Evolutionary conservation across 306 rosid genomes (phyloP), one percentile per base, ranked within the genome.

Genomic region (Rosa rugosa): DNA sequence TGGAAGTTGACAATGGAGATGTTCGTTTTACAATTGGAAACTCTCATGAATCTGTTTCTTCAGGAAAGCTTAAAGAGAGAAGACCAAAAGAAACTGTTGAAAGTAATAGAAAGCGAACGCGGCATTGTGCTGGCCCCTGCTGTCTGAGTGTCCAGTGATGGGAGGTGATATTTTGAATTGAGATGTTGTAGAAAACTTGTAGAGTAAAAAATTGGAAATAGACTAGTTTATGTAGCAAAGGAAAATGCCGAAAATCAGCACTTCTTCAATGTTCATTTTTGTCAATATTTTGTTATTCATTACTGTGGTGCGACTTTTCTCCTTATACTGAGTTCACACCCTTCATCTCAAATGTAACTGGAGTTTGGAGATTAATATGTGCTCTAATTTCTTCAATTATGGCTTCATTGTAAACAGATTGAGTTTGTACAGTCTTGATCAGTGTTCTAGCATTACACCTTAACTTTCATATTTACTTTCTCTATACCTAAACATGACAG

Each of bases 41-140:
- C 67, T 85, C 91, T 63, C 88, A 86, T 71, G 98, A 91, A 72
- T 82, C 89, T 44, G 78, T 87, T 53, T 50, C 84, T 72, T 25
- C 88, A 77, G 94, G 90, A 56, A 91, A 91, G 84, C 89, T 88
- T 13, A 89, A 91, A 84, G 97, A 91, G 80, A 86, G 89, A 84
- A 93, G 91, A 75, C 84, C 84, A 4, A 91, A 91, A 85, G 96
- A 91, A 63, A 93, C 86, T 65, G 82, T 85, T 6, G 96, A 93
- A 60, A 78, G 83, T 73, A 70, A 68, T 31, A 86, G 91, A 81
- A 93, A 89, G 80, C 78, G 94, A 6, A 81, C 31, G 3, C 31
- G 96, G 69, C 88, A 87, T 80, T 88, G 87, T 72, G 77, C 93
- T 0, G 90, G 85, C 36, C 87, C 87, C 27, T 88, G 87, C 46